Evolutionary conservation across 169 alveolate genomes (phyloP), one percentile per base, ranked within the genome.

Genomic region (Perkinsus marinus): DNA sequence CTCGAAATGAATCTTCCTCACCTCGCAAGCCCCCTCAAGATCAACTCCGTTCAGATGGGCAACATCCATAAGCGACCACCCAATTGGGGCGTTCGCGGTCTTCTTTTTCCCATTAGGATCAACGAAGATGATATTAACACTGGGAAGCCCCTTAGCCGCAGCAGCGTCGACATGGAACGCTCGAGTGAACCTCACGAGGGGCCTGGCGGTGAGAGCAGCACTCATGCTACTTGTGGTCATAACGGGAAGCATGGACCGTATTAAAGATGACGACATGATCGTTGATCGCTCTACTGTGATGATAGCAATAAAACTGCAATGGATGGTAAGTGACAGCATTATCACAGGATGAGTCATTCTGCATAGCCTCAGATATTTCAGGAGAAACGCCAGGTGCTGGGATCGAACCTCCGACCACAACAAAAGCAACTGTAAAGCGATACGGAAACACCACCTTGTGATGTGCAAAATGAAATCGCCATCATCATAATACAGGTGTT

Each of bases 31-130:
- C 39, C 97, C 97, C 90, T 95, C 97, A 34, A 95, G 93, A 90
- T 95, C 95, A 39, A 95, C 93, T 46, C 93, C 92, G 90, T 94
- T 93, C 90, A 94, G 89, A 89, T 95, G 97, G 41, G 97, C 97
- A 26, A 95, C 97, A 79, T 95, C 94, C 68, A 95, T 94, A 39
- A 95, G 91, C 5, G 79, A 57, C 41, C 94, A 95, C 39, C 97
- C 97, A 39, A 94, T 93, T 43, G 95, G 95, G 19, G 95, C 97
- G 41, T 93, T 93, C 37, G 94, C 96, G 38, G 93, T 93, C 39
- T 90, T 95, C 90, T 95, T 96, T 39, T 93, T 69, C 91, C 93
- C 96, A 68, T 95, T 93, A n/a, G 91, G 93, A 92, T 90, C 92
- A 41, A 94, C 89, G n/a, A n/a, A n/a, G n/a, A 95, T 94, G 39